Evolutionary conservation across 2,329 filamentous ascomycete genomes (phyloP).

Genomic region (Teratosphaeriaceae sp.): DNA sequence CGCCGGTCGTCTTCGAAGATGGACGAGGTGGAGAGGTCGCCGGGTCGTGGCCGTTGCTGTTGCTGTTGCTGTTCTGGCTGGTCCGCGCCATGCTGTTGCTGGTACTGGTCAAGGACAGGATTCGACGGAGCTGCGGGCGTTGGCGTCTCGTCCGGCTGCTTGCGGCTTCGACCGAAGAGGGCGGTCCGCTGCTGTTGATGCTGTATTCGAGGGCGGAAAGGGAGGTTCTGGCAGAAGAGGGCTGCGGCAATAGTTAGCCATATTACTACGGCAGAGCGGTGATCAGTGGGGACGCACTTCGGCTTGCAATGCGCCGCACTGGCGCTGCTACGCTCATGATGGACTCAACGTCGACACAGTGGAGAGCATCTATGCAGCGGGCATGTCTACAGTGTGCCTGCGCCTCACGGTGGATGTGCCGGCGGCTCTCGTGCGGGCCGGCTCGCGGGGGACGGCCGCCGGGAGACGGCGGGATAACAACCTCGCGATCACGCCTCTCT

Average conservation of each 20-base stretch:
- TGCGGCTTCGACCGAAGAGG: conserved; percentile 2
- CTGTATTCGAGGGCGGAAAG: conserved; percentile 6
- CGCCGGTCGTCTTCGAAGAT: conserved; percentile 45
- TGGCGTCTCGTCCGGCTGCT: conserved; percentile 2
- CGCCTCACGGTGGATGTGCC: too few species aligned
- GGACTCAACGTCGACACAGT: too few species aligned
- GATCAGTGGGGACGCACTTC: conserved; percentile 43
- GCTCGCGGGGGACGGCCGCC: too few species aligned
- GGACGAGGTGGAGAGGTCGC: conserved; percentile 43
- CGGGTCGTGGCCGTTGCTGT: conserved; percentile 23
- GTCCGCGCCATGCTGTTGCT: conserved; percentile 25
- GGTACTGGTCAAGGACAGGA: conserved; percentile 58
- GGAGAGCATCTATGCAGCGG: too few species aligned
- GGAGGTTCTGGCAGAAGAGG: conserved; percentile 14
- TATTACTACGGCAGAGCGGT: conserved; percentile 8
- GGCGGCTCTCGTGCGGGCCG: too few species aligned
- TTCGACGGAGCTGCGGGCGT: conserved; percentile 30
- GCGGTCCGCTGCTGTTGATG: conserved; percentile 13
- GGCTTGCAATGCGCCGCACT: conserved; percentile 53
- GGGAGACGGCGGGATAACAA: too few species aligned
- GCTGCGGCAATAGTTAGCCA: background rate
- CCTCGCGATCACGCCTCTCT: too few species aligned
- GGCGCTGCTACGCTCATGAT: conserved; percentile 64
- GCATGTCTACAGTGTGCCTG: too few species aligned
- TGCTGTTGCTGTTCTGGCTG: conserved; percentile 5